A percentile compares a stretch with the other conserved stretches of the same genome.
phyloP scores from a whole-genome alignment of 192 early-diverging fungal species.

The Podila verticillata region DNA sequence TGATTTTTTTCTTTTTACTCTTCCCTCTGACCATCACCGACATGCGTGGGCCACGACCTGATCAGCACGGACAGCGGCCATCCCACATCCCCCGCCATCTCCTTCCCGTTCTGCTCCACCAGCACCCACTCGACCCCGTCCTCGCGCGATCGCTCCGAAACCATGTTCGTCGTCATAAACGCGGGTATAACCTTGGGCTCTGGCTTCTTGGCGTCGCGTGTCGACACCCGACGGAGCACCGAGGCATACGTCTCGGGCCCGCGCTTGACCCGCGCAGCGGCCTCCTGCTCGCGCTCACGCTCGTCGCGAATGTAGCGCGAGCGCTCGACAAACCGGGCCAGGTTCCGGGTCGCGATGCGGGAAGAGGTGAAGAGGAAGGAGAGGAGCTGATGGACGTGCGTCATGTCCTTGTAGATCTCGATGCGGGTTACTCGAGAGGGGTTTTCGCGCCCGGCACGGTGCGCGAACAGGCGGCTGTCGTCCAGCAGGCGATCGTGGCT shows the following conservation, averaged over 20 bases:
- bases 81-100: constrained; percentile 19
- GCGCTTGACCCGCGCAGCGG: neutral
- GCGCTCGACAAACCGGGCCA: constrained; percentile 34
- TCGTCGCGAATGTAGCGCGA: constrained; percentile 8
- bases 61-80: constrained; percentile 17
- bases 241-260: too few species aligned
- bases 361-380: constrained; percentile 3
- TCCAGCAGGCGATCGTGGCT: constrained; percentile 36
- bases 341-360: constrained; percentile 5
- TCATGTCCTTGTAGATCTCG: constrained; percentile 28
- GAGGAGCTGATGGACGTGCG: constrained; percentile 38
- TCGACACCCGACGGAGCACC: neutral
- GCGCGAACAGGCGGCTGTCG: constrained; percentile 31
- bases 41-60: constrained; percentile 12
- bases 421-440: constrained; percentile 14
- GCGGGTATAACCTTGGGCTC: neutral
- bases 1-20: too few species aligned
- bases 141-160: neutral
- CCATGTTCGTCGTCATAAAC: constrained; percentile 8
- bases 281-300: neutral
- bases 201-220: neutral
- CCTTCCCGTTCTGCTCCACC: constrained; percentile 17
- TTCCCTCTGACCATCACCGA: too few species aligned
- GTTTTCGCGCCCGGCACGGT: constrained; percentile 28
- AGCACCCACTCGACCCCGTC: constrained; percentile 39